A percentile compares a stretch with the other conserved stretches of the same genome.
Conservation (phyloP, 2,329 filamentous ascomycete species). For the Incumbomyces lentus region DNA sequence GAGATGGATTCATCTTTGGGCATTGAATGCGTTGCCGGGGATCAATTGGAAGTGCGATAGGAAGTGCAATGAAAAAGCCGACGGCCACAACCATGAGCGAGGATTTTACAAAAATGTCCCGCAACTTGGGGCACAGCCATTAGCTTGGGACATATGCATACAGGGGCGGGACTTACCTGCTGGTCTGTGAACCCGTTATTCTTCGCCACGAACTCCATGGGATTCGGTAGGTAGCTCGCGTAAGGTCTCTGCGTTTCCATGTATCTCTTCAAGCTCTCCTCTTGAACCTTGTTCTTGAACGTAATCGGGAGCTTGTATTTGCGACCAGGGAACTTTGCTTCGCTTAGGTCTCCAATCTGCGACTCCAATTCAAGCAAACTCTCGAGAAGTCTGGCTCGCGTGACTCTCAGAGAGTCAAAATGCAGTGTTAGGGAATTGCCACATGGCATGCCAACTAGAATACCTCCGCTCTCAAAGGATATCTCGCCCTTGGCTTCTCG, state of each 20-base stretch:
- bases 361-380: slow-evolving; percentile 30
- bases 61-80: slow-evolving; percentile 47
- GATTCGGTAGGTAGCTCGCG: slow-evolving; percentile 53
- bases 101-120: slow-evolving; percentile 41
- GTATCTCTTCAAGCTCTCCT: slow-evolving; percentile 49
- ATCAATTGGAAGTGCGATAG: slow-evolving; percentile 43
- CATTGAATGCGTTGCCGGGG: slow-evolving; percentile 44
- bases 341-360: slow-evolving; percentile 30
- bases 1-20: slow-evolving; percentile 48
- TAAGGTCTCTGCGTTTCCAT: slow-evolving; percentile 51
- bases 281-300: slow-evolving; percentile 28
- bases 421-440: slow-evolving; percentile 36
- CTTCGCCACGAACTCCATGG: slow-evolving; percentile 47
- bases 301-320: slow-evolving; percentile 37
- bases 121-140: slow-evolving; percentile 27
- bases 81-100: slow-evolving; percentile 44
- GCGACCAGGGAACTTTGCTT: slow-evolving; percentile 34
- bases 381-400: slow-evolving; percentile 29
- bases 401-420: slow-evolving; percentile 34
- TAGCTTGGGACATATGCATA: not conserved
- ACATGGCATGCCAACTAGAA: slow-evolving; percentile 45
- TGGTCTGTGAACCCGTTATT: slow-evolving; percentile 43
- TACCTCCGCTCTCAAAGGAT: slow-evolving; percentile 27
- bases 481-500: slow-evolving; percentile 26
- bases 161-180: slow-evolving; percentile 21